Conservation (phyloP, 2,329 filamentous ascomycete genomes). For the Albophoma yamanashiensis region DNA sequence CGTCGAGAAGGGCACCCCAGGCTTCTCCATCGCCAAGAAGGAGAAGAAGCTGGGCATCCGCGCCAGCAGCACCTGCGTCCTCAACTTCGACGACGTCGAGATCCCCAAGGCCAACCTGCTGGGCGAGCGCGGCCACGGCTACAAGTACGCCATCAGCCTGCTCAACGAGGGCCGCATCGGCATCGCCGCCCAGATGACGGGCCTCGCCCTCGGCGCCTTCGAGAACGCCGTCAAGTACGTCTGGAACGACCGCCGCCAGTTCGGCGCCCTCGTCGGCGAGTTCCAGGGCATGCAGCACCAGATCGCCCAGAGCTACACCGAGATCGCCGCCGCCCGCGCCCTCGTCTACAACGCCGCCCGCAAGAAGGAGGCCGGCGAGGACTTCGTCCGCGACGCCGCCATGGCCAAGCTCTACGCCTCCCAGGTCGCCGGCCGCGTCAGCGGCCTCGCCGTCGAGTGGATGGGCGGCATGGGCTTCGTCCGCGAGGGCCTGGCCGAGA, state of each 20-base stretch:
- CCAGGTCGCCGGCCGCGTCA: slow-evolving; percentile 83
- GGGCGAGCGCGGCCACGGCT: slow-evolving; percentile 81
- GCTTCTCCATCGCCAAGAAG: slow-evolving; percentile 96
- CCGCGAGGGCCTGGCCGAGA: slow-evolving; percentile 90
- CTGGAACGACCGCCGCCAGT: slow-evolving; percentile 98
- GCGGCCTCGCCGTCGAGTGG: slow-evolving; percentile 86
- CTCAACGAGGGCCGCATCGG: slow-evolving; percentile 96
- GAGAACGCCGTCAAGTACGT: slow-evolving; percentile 89
- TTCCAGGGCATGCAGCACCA: slow-evolving; percentile 99
- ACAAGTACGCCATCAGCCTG: slow-evolving; percentile 93
- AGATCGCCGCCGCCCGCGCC: slow-evolving; percentile 83
- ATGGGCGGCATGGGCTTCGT: slow-evolving; percentile 99
- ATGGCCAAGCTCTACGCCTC: slow-evolving; percentile 97
- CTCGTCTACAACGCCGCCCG: slow-evolving; percentile 92
- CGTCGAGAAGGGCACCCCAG: slow-evolving; percentile 78
- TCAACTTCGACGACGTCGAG: slow-evolving; percentile 95
- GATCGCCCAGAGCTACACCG: slow-evolving; percentile 88
- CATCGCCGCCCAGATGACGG: slow-evolving; percentile 98
- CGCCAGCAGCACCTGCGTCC: slow-evolving; percentile 90
- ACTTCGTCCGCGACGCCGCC: slow-evolving; percentile 90
- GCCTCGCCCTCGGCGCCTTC: slow-evolving; percentile 85
- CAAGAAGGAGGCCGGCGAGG: slow-evolving; percentile 95
- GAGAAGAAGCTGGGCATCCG: slow-evolving; percentile 99
- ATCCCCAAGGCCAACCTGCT: slow-evolving; percentile 82
- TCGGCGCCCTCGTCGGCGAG: slow-evolving; percentile 83